Conservation (phyloP, 306 rosid species). For the Coriaria nepalensis region DNA sequence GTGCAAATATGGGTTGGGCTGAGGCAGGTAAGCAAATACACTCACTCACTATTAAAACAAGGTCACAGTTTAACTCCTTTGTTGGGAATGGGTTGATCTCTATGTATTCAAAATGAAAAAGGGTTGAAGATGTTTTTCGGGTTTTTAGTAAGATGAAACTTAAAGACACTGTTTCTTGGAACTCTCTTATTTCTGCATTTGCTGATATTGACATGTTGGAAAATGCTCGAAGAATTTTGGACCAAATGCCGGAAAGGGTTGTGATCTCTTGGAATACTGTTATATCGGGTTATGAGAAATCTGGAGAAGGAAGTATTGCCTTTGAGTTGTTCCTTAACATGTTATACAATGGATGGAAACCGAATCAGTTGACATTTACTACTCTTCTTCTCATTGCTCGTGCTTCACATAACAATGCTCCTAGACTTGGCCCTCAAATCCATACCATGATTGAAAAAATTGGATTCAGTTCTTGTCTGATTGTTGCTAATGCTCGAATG, state of each 20-base stretch:
- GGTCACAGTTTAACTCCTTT: conserved; percentile 17
- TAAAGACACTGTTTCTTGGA: conserved; percentile 20
- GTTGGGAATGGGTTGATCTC: conserved; percentile 26
- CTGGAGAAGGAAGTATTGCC: conserved; percentile 12
- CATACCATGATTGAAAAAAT: conserved; percentile 17
- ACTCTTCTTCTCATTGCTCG: conserved; percentile 22
- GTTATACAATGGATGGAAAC: conserved; percentile 14
- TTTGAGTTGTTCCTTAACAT: conserved; percentile 21
- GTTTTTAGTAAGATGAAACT: conserved; percentile 12
- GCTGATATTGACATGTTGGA: conserved; percentile 13
- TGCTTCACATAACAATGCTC: conserved; percentile 8
- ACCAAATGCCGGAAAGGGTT: conserved; percentile 20
- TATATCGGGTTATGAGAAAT: conserved; percentile 25
- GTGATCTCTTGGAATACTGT: conserved; percentile 26
- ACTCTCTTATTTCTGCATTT: conserved; percentile 15
- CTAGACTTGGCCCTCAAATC: conserved; percentile 22
- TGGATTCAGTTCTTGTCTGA: conserved; percentile 19
- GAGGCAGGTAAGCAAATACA: conserved; percentile 21
- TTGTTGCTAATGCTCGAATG: conserved; percentile 19
- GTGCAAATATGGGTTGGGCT: conserved; percentile 15
- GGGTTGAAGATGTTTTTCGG: conserved; percentile 7
- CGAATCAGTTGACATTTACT: conserved; percentile 11
- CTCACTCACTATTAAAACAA: conserved; percentile 22
- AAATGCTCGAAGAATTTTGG: conserved; percentile 20
- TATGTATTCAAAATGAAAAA: conserved; percentile 22